These are phyloP conservation scores for Sporisorium exsertum DNA, from an alignment of 1,284 basidiomycete species.

Conservation along the genomic window DNA sequence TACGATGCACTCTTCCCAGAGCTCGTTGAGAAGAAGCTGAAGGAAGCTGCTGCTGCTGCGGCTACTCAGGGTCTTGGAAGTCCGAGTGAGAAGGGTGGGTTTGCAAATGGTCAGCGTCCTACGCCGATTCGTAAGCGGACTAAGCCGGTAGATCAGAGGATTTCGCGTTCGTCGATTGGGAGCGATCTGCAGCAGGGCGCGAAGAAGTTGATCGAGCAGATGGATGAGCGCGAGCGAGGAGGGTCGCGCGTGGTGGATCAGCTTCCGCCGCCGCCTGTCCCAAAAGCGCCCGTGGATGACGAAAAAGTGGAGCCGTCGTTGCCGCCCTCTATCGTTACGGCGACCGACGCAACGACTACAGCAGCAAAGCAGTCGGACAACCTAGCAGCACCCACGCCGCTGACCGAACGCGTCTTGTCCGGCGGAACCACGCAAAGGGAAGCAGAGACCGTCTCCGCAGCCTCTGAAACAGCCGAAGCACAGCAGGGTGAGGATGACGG, in stretches of 20 bases:
- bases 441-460: conserved; percentile 29
- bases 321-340: conserved; percentile 16
- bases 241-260: background rate
- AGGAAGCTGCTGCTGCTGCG: conserved; percentile 72
- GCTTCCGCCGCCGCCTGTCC: background rate
- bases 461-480: conserved; percentile 27
- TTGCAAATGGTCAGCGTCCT: conserved; percentile 71
- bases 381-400: conserved; percentile 64
- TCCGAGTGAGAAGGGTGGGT: conserved; percentile 8
- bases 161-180: conserved; percentile 54
- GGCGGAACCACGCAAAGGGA: conserved; percentile 3
- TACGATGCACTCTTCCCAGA: conserved; percentile 82
- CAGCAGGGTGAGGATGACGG: conserved; percentile 43
- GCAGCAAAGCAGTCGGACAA: conserved; percentile 54
- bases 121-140: conserved; percentile 86
- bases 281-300: background rate
- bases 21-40: conserved; percentile 83
- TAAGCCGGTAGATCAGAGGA: conserved; percentile 82
- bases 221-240: conserved; percentile 31
- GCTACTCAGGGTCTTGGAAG: background rate
- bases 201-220: conserved; percentile 46
- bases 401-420: conserved; percentile 67
- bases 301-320: conserved; percentile 1
- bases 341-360: conserved; percentile 66
- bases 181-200: conserved; percentile 42